Conservation (phyloP, 352 stramenopile species). For the Hyphochytrium catenoides region DNA sequence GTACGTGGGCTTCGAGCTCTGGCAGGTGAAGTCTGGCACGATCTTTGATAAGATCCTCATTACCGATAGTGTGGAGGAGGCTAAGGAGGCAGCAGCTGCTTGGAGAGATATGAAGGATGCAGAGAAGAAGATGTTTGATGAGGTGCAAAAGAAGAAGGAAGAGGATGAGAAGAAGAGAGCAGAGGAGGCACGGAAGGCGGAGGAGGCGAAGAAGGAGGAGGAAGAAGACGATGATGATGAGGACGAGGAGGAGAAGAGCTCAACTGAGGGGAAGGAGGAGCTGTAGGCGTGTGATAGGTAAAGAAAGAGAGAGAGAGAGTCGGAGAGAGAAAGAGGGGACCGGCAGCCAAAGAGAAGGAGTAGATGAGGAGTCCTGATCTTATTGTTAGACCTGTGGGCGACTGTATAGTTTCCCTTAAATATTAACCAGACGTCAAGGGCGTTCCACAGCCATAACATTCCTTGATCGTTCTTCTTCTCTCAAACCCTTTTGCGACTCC, state of each 20-base stretch:
- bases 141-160: slow-evolving; percentile 40
- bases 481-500: too few relatives aligned
- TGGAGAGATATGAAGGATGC: slow-evolving; percentile 76
- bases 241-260: slow-evolving; percentile 10
- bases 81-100: slow-evolving; percentile 51
- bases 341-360: too few relatives aligned
- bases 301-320: too few relatives aligned
- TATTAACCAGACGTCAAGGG: too few relatives aligned
- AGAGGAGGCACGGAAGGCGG: slow-evolving; percentile 23
- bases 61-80: slow-evolving; percentile 85
- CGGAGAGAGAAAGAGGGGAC: too few relatives aligned
- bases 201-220: slow-evolving; percentile 35
- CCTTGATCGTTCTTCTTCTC: too few relatives aligned
- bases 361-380: too few relatives aligned
- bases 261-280: slow-evolving; percentile 9
- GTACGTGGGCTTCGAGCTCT: slow-evolving; percentile 96
- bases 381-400: too few relatives aligned
- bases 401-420: too few relatives aligned
- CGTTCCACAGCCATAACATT: too few relatives aligned
- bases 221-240: slow-evolving; percentile 37
- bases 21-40: slow-evolving; percentile 92
- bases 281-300: slow-evolving; percentile 5
- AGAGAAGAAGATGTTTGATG: slow-evolving; percentile 81
- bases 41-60: slow-evolving; percentile 99
- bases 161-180: slow-evolving; percentile 54